Evolutionary conservation across 306 rosid genomes (phyloP).

Genomic region (Quillaja saponaria): DNA sequence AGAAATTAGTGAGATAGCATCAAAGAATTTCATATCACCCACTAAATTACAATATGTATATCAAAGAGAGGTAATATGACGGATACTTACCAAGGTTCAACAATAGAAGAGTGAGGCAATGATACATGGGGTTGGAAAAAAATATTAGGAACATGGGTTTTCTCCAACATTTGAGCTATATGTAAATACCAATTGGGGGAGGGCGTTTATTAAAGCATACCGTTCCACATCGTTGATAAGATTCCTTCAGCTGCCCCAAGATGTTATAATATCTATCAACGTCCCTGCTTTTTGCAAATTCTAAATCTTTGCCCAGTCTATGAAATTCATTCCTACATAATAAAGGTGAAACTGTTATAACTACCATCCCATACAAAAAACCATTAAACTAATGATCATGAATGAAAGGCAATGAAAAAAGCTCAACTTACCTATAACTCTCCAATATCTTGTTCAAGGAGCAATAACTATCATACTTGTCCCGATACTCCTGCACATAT

Average conservation of each 20-base stretch:
- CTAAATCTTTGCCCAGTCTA: conserved; percentile 67
- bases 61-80: too few species aligned
- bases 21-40: neutral
- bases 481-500: conserved; percentile 81
- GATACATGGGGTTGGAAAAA: neutral
- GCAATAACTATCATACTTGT: conserved; percentile 77
- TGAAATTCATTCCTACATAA: conserved; percentile 64
- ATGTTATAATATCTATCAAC: conserved; percentile 54
- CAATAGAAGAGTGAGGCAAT: conserved; percentile 11
- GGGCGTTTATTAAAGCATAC: conserved; percentile 48
- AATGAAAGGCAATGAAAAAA: conserved; percentile 12
- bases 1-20: neutral
- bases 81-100: too few species aligned
- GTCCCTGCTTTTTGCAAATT: conserved; percentile 56
- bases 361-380: conserved; percentile 19
- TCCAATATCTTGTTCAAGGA: conserved; percentile 85
- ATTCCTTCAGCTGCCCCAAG: conserved; percentile 64
- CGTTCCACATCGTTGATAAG: conserved; percentile 62
- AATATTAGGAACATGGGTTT: conserved; percentile 10
- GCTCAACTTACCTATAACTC: conserved; percentile 60
- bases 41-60: conserved; percentile 5
- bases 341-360: conserved; percentile 27
- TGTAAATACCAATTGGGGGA: conserved; percentile 16
- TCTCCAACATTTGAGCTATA: conserved; percentile 21
- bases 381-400: conserved; percentile 17